A percentile compares a stretch with the other conserved stretches of the same genome.
Evolutionary conservation across 192 early-diverging fungal species (phyloP).

Genomic region (Coemansia sp.): DNA sequence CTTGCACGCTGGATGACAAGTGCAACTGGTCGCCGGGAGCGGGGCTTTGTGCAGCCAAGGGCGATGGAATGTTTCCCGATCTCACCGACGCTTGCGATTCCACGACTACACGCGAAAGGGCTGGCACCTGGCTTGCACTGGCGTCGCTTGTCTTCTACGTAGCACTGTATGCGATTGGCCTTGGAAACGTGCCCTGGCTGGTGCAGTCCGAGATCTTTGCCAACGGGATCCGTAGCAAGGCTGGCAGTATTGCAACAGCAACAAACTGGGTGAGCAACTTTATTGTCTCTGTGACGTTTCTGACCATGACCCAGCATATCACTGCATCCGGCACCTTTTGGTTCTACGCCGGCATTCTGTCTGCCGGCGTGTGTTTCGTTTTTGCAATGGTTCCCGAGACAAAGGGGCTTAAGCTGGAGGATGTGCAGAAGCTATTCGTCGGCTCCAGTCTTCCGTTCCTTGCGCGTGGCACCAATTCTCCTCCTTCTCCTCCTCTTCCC

Average conservation of each 20-base stretch:
- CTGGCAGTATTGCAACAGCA: constrained; percentile 49
- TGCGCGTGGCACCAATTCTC: background rate
- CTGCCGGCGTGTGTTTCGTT: constrained; percentile 36
- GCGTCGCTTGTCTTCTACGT: constrained; percentile 55
- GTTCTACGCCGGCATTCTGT: constrained; percentile 51
- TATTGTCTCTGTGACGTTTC: constrained; percentile 48
- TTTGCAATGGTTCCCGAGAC: constrained; percentile 49
- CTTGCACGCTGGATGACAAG: constrained; percentile 39
- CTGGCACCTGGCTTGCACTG: constrained; percentile 51
- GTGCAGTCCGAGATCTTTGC: constrained; percentile 55
- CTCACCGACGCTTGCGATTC: constrained; percentile 38
- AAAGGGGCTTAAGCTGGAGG: constrained; percentile 52
- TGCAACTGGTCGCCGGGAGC: constrained; percentile 47
- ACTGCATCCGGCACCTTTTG: constrained; percentile 55
- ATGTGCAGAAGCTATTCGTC: constrained; percentile 47
- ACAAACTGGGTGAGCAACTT: constrained; percentile 54
- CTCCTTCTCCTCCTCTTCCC: no score
- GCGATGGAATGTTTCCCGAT: constrained; percentile 17
- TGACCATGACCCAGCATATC: constrained; percentile 54
- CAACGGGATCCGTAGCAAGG: constrained; percentile 53
- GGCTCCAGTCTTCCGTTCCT: constrained; percentile 21
- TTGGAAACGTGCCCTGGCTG: constrained; percentile 54
- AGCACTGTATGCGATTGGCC: constrained; percentile 48
- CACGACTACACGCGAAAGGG: constrained; percentile 25
- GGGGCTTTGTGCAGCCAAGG: constrained; percentile 21